Evolutionary conservation across 352 stramenopile species (phyloP).

Genomic region (Globisporangium mamillatum): DNA sequence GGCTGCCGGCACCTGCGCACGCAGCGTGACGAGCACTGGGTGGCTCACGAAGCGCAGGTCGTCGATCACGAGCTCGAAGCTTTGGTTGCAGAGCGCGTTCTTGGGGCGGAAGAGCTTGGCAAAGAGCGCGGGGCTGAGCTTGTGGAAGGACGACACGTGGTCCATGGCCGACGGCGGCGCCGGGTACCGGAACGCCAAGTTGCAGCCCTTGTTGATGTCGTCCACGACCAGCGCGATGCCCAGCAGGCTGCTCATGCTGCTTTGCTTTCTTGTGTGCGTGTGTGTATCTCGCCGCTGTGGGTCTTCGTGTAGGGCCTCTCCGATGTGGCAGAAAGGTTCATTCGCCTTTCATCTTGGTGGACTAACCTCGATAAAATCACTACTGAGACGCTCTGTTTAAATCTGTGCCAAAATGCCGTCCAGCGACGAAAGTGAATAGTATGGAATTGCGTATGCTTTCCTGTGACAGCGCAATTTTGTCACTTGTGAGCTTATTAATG

Average conservation of each 20-base stretch:
- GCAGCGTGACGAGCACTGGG: conserved; percentile 68
- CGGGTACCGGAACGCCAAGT: conserved; percentile 84
- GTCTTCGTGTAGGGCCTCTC: no score
- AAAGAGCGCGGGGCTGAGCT: conserved; percentile 59
- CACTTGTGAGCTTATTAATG: no score
- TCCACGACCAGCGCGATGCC: conserved; percentile 84
- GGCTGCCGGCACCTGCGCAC: conserved; percentile 15
- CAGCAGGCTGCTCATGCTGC: conserved; percentile 37
- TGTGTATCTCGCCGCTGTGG: no score
- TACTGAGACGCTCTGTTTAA: no score
- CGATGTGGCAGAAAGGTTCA: no score
- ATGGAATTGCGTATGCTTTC: no score
- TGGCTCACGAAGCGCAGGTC: conserved; percentile 85
- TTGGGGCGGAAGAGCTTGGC: conserved; percentile 88
- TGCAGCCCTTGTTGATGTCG: conserved; percentile 87
- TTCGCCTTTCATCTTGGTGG: no score
- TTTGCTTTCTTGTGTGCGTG: not conserved
- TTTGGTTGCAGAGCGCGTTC: conserved; percentile 84
- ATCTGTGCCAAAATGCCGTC: no score
- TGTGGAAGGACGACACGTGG: conserved; percentile 68
- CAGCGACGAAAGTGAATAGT: no score
- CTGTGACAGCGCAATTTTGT: no score
- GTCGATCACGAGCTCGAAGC: conserved; percentile 87
- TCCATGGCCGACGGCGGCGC: conserved; percentile 39
- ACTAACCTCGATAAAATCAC: no score